Evolutionary conservation across 257 asterid species (phyloP).

Genomic region (Penstemon davidsonii): DNA sequence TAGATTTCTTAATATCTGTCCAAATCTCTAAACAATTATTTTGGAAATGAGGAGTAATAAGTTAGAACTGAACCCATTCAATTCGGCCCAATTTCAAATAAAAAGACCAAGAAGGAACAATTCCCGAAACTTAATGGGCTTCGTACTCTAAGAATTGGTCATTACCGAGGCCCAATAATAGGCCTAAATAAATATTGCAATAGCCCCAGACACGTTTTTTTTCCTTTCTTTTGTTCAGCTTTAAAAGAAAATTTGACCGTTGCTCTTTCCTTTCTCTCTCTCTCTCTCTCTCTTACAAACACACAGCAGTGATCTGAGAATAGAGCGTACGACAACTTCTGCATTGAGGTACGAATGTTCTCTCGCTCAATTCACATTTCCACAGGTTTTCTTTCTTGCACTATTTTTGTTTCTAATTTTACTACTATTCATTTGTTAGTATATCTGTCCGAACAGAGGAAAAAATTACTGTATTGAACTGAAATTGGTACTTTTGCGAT

Average conservation of each 20-base stretch:
- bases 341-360: slow-evolving; percentile 41
- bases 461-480: too few species aligned
- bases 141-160: neutral
- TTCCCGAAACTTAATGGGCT: too few species aligned
- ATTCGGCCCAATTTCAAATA: slow-evolving; percentile 27
- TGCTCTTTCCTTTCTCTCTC: slow-evolving; percentile 40
- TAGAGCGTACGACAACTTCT: slow-evolving; percentile 29
- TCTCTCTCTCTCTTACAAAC: slow-evolving; percentile 28
- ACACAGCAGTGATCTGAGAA: slow-evolving; percentile 29
- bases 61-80: too few species aligned
- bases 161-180: neutral
- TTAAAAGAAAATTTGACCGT: slow-evolving; percentile 49
- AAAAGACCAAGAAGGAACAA: neutral
- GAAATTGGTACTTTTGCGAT: too few species aligned
- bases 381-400: too few species aligned
- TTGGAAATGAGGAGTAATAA: too few species aligned
- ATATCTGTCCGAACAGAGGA: too few species aligned
- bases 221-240: slow-evolving; percentile 28
- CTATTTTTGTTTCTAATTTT: too few species aligned
- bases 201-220: slow-evolving; percentile 22
- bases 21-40: too few species aligned
- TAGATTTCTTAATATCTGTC: too few species aligned
- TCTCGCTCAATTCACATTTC: slow-evolving; percentile 40
- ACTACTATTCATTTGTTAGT: slow-evolving; percentile 13
- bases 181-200: slow-evolving; percentile 38